Base-by-base conservation (phyloP, 176 grass and related monocot genomes). In the Paspalum notatum region DNA sequence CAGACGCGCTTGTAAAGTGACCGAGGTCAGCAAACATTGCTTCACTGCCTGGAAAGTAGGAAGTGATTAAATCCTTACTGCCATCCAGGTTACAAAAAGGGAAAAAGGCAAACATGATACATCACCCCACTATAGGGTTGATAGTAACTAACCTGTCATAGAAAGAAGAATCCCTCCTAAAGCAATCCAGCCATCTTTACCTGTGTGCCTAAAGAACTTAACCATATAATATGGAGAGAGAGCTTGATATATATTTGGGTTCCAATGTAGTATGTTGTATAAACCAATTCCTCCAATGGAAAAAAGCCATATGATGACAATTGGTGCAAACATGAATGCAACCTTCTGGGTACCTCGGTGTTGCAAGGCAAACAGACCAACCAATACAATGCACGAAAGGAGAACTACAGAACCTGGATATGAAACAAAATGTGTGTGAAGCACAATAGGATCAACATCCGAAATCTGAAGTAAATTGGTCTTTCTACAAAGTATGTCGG, bases 21-120 rank as follows among this genome's bases (percentile, higher is more conserved):
- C 96, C 96, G 51, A 98, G 92, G 79, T 98, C 92, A 42, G 92
- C 96, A 87, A 93, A 98, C 96, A 98, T 91, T 68, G 96, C 96
- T 88, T 98, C 96, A 43, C 88, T 93, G 79, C 95, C 95, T 98
- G 88, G 61, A 91, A 65, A 82, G 50, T 58, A 39, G 46, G 77
- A 71, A 75, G 20, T 71, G 68, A 54, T 75, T 70, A 71, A 82
- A 24, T 65, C 40, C 27, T 74, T 42, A 73, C 27, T 77, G 12
- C 12, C 38, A 76, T 57, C 46, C 6, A 9, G 40, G n/a, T 58
- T 51, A 22, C 2, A 40, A 69, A 74, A 40, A 59, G 48, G 52
- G 26, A 32, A 32, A 75, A 43, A 53, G 49, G 43, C 45, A 51
- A 47, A 80, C 24, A 81, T 51, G 17, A 40, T 22, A 42, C 68